phyloP scores from a whole-genome alignment of 2,329 filamentous ascomycete species.

The Trichoderma polysporum region DNA sequence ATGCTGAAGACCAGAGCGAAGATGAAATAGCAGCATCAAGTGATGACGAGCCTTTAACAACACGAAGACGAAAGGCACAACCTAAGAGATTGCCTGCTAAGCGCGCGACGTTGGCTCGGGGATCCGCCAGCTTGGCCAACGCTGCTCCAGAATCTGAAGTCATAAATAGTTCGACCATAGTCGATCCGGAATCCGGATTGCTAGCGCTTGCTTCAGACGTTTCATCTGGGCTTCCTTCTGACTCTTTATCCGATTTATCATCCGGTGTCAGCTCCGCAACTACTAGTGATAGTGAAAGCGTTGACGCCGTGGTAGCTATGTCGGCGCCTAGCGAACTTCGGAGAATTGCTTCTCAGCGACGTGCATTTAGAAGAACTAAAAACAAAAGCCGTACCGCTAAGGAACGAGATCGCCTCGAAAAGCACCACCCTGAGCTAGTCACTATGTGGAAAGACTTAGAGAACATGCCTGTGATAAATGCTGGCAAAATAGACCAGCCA shows the following conservation, averaged over 20 bases:
- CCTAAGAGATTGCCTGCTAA: neutral
- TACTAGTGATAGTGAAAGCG: slow-evolving; percentile 28
- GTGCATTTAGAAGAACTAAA: slow-evolving; percentile 34
- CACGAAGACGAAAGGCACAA: slow-evolving; percentile 18
- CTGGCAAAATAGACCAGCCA: slow-evolving; percentile 52
- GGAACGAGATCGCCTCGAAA: slow-evolving; percentile 68
- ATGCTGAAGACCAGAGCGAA: slow-evolving; percentile 22
- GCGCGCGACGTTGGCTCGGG: neutral
- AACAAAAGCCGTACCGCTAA: slow-evolving; percentile 33
- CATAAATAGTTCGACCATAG: too few relatives aligned
- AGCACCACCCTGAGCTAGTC: slow-evolving; percentile 71
- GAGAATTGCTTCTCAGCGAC: slow-evolving; percentile 29
- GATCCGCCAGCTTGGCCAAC: neutral
- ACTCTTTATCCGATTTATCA: neutral
- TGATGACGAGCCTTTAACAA: slow-evolving; percentile 33
- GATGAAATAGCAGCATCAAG: slow-evolving; percentile 23
- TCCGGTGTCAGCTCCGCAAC: slow-evolving; percentile 20
- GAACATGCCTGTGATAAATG: slow-evolving; percentile 64
- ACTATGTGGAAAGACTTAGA: slow-evolving; percentile 84
- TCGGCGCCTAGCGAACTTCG: neutral
- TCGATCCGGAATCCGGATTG: slow-evolving; percentile 1
- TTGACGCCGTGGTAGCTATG: too few relatives aligned
- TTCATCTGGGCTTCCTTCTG: neutral
- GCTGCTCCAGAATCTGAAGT: neutral
- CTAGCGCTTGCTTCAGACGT: neutral